Evolutionary conservation across 1,284 basidiomycete genomes (phyloP), one percentile per base, ranked within the genome.

Genomic region (Ustilago curta): DNA sequence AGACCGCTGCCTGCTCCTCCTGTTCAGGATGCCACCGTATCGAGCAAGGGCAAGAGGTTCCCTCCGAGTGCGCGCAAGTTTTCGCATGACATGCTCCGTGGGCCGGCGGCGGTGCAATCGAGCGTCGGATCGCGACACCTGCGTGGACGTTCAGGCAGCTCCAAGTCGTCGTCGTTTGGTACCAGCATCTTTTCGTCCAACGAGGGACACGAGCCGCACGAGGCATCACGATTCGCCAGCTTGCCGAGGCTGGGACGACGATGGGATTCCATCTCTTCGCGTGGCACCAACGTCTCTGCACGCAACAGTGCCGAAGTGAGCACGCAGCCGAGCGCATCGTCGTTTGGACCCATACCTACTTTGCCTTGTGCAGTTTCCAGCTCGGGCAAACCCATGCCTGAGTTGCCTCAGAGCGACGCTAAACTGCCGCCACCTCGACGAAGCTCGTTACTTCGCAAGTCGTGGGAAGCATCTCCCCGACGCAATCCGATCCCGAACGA

Each of bases 261-360:
- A 31, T 74, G 71, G 71, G 71, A 74, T 45, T 74, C 71, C 29
- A 64, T 74, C 51, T 74, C 71, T 8, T 74, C 71, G 49, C 66
- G 66, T 16, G 71, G 66, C 35, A 74, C 71, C 45, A 59, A 32
- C 37, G 32, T 55, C 0, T 74, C 71, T 21, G 66, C 59, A 32
- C 57, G 66, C 11, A 69, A 51, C 62, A 68, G 58, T n/a, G 57
- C 57, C 0, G 70, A 73, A 21, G 56, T 60, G 7, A 27, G 32
- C 32, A n/a, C 50, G 1, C 64, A 59, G 25, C 58, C 43, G 27
- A 31, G 37, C 12, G 37, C 25, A 19, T 23, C 44, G 2, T 53
- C 60, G n/a, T 43, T 25, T 31, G 58, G 19, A 16, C 43, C 61
- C 16, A 53, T 56, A 39, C 42, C 59, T 14, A 49, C 49, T 31